Percentiles rank a stretch among this genome's conserved stretches.
phyloP scores from a whole-genome alignment of 1,284 basidiomycete genomes.

The Schizopora paradoxa region DNA sequence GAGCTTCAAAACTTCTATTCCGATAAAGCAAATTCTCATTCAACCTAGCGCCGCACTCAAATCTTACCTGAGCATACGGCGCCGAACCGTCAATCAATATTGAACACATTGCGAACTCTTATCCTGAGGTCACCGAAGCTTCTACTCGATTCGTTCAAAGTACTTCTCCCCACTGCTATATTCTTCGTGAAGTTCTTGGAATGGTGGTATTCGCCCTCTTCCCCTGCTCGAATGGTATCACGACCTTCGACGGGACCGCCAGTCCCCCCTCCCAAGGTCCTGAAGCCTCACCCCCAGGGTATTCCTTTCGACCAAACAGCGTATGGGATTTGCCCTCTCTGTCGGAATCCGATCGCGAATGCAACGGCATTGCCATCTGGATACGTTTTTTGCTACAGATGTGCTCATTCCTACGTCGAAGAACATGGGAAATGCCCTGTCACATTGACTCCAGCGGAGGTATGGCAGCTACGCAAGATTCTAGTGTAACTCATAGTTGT shows the following conservation, averaged over 20 bases:
- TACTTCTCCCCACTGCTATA: slow-evolving; percentile 87
- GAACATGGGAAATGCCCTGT: slow-evolving; percentile 81
- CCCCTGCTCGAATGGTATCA: slow-evolving; percentile 70
- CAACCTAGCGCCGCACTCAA: slow-evolving; percentile 11
- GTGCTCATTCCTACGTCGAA: slow-evolving; percentile 82
- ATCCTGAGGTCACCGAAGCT: slow-evolving; percentile 52
- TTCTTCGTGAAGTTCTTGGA: slow-evolving; percentile 97
- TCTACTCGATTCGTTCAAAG: slow-evolving; percentile 70
- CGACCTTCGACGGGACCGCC: slow-evolving; percentile 57
- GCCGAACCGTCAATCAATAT: slow-evolving; percentile 31
- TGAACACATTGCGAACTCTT: slow-evolving; percentile 39
- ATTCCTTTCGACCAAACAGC: slow-evolving; percentile 51
- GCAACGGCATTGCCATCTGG: slow-evolving; percentile 89
- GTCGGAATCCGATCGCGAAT: slow-evolving; percentile 73
- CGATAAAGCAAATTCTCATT: slow-evolving; percentile 11
- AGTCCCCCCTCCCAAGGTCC: slow-evolving; percentile 70
- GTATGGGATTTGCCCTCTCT: slow-evolving; percentile 85
- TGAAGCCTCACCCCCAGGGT: slow-evolving; percentile 67
- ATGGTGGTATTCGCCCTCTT: slow-evolving; percentile 98
- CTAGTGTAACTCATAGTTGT: slow-evolving; percentile 47
- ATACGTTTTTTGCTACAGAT: slow-evolving; percentile 95
- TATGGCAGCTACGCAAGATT: slow-evolving; percentile 86
- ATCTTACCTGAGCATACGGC: slow-evolving; percentile 29
- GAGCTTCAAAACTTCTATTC: slow-evolving; percentile 29
- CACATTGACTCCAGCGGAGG: slow-evolving; percentile 67